Conservation (phyloP, 2,329 filamentous ascomycete genomes). For the Aspergillus brasiliensis region DNA sequence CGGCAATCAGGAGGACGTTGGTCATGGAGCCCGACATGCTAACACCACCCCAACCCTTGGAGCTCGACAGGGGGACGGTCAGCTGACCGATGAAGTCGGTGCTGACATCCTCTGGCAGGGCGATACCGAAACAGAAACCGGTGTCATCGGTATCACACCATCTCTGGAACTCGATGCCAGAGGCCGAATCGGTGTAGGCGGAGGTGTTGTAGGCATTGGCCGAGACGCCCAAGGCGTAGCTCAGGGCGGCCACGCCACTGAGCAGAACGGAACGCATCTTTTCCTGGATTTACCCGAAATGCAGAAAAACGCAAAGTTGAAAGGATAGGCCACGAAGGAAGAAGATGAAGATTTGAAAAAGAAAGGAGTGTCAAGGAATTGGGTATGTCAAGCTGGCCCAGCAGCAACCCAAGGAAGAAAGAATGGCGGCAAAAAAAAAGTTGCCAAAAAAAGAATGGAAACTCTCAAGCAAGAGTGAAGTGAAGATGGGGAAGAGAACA, state of each 20-base stretch:
- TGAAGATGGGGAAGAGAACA: not conserved
- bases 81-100: slow-evolving; percentile 21
- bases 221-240: slow-evolving; percentile 15
- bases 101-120: slow-evolving; percentile 17
- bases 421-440: slow-evolving; percentile 13
- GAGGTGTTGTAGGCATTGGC: slow-evolving; percentile 17
- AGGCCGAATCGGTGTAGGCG: slow-evolving; percentile 18
- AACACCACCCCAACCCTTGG: slow-evolving; percentile 23
- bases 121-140: slow-evolving; percentile 21
- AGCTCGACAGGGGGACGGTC: slow-evolving; percentile 16
- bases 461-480: slow-evolving; percentile 5
- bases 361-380: slow-evolving; percentile 14
- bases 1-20: slow-evolving; percentile 16
- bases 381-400: slow-evolving; percentile 16
- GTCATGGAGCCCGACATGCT: slow-evolving; percentile 20
- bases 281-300: slow-evolving; percentile 7
- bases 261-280: slow-evolving; percentile 17
- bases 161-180: slow-evolving; percentile 21
- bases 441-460: slow-evolving; percentile 1
- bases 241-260: slow-evolving; percentile 15
- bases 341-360: slow-evolving; percentile 5
- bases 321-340: not conserved
- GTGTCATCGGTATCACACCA: slow-evolving; percentile 19
- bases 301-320: slow-evolving; percentile 7
- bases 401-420: slow-evolving; percentile 18